Base-by-base conservation (phyloP, 2,329 filamentous ascomycete genomes). In the Cordyceps farinosa region DNA sequence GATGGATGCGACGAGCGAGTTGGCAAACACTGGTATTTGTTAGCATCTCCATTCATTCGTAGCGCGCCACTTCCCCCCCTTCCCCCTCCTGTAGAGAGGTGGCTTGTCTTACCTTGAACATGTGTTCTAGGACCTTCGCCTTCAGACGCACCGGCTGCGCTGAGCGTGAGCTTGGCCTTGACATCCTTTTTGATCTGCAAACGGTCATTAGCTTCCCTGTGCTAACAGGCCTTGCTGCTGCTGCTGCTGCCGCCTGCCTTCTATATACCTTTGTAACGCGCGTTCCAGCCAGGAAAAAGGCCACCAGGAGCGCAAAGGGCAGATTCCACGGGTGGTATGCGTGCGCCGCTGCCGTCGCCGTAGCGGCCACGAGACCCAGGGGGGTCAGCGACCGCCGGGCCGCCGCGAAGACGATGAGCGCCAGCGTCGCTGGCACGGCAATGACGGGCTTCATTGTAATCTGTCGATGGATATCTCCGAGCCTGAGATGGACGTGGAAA, bases 291-390 rank as follows among this genome's bases (percentile, higher is more conserved):
- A 96, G 79, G 76, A 97, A 98, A 79, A 98, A 98, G 42, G 92
- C 84, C 56, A 85, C 84, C 2, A 98, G 82, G 11, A 97, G 82
- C 34, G 84, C 84, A 77, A 97, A 96, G n/a, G 92, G 93, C n/a
- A 93, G 80, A 65, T 90, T 91, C 89, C 92, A 97, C 3, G 94
- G 94, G 75, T 98, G 93, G n/a, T 93, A 78, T 17, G 92, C 92
- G 75, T 99, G 95, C 11, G 90, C 85, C 52, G 84, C 75, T 4
- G 92, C 93, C 4, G 93, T 96, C 50, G 89, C 70, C 5, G 82
- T 80, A 3, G 94, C 94, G 13, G 85, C 84, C 44, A 89, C 69
- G 69, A 97, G 85, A 65, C 93, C 94, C 7, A 82, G 78, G 0
- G 89, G 85, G 0, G 94, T 98, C 45, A 99, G 83, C 30, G 89